Conservation (phyloP, 176 grass and related monocot species). For the Saccharum officinarum region DNA sequence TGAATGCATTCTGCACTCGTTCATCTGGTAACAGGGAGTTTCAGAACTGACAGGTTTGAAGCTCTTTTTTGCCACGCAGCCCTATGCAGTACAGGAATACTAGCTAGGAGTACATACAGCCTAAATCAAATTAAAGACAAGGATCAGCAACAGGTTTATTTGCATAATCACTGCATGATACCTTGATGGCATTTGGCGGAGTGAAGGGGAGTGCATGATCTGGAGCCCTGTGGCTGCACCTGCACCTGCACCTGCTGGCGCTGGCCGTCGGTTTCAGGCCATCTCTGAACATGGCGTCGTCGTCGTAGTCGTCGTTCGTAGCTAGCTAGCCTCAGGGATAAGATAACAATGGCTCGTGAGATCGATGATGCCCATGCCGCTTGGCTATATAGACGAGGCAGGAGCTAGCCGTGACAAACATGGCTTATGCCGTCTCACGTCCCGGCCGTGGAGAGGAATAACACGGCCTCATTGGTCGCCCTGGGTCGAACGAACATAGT, state of each 20-base stretch:
- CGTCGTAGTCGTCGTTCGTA: not conserved
- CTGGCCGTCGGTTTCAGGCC: not conserved
- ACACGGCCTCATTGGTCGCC: not conserved
- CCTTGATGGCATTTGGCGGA: conserved; percentile 17
- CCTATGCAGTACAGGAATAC: not conserved
- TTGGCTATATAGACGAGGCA: not conserved
- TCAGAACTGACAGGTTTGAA: not conserved
- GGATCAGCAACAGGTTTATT: not conserved
- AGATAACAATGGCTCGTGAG: not conserved
- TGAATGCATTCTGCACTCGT: not conserved
- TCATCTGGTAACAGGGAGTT: not conserved
- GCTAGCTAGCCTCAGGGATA: too few species aligned
- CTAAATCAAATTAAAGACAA: not conserved
- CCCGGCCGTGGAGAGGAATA: not conserved
- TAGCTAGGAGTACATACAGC: not conserved
- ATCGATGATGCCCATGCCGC: not conserved
- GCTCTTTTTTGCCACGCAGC: too few species aligned
- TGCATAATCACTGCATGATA: not conserved
- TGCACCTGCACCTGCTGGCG: not conserved
- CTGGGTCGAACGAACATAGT: not conserved
- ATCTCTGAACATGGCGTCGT: conserved; percentile 18
- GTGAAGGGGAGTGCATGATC: not conserved
- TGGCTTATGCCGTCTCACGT: not conserved
- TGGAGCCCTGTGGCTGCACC: not conserved
- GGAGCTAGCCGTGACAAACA: not conserved